These are phyloP conservation scores for Begonia loranthoides DNA, from an alignment of 306 rosid genomes.

Conservation along the genomic window DNA sequence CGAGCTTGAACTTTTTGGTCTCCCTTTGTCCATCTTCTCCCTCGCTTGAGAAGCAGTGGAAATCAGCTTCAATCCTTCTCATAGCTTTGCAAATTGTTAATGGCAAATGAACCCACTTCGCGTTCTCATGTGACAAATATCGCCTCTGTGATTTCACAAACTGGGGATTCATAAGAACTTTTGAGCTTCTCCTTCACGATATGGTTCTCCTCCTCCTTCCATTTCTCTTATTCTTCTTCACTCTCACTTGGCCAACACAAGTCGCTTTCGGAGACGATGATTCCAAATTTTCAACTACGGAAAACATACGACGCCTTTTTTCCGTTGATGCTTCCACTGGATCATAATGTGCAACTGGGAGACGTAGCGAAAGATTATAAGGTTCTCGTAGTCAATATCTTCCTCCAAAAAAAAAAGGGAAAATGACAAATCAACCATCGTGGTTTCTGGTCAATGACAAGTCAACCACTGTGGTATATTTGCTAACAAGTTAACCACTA, in stretches of 20 bases:
- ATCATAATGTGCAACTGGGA: conserved; percentile 49
- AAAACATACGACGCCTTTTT: conserved; percentile 85
- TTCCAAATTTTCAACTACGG: conserved; percentile 68
- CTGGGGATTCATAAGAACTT: conserved; percentile 46
- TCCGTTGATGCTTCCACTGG: conserved; percentile 66
- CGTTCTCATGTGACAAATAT: conserved; percentile 46
- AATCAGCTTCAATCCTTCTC: conserved; percentile 49
- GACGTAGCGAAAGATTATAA: conserved; percentile 74
- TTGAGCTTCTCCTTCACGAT: conserved; percentile 33
- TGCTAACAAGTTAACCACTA: too few species aligned
- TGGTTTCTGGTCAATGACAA: too few species aligned
- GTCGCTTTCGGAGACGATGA: conserved; percentile 93
- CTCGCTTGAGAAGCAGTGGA: conserved; percentile 47
- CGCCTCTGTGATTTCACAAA: conserved; percentile 38
- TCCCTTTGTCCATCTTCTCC: conserved; percentile 23
- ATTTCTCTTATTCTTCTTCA: conserved; percentile 75
- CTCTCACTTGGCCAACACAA: conserved; percentile 90
- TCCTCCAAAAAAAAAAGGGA: too few species aligned
- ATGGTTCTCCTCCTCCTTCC: conserved; percentile 69
- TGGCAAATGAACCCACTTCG: conserved; percentile 86
- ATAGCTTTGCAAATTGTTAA: conserved; percentile 77
- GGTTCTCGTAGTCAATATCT: too few species aligned
- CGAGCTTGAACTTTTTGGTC: conserved; percentile 31
- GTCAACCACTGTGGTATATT: too few species aligned
- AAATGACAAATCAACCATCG: too few species aligned